Base-by-base conservation (phyloP, 805 yeast genomes). In the Pichia manshurica region DNA sequence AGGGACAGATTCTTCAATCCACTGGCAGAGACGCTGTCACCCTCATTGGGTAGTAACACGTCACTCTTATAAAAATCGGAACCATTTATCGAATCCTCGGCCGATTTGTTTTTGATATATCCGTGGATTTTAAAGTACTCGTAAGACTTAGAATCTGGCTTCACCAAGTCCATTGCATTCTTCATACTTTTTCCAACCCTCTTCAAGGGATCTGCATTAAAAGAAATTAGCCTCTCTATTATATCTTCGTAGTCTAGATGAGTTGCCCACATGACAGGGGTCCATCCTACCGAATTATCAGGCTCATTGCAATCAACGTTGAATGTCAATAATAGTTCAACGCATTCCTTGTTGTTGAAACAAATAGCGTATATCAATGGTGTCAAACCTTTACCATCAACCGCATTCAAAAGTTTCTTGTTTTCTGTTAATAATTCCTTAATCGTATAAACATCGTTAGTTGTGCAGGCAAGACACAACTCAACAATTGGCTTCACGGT, bases 231-330 rank as follows among this genome's bases (percentile, higher is more conserved):
- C 47, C 74, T 65, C 41, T 77, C 74, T 15, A 78, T 81, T 39
- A 83, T 71, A 12, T 73, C 71, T 49, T 75, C 63, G 46, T 78
- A 77, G 46, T 79, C 75, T 54, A 82, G 71, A 55, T 81, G 75
- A 3, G 87, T 78, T 0, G 95, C 90, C 96, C 96, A 87, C 93
- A 86, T 87, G 39, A 86, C 63, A 10, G 96, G 87, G 0, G 87
- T 75, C 63, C 78, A 81, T 2, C 76, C 71, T 21, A 76, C 60
- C 20, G 77, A 47, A 2, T 71, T 65, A 55, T 83, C 90, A 8
- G 63, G 57, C 33, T 67, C 54, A 55, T 81, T 81, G 7, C 77
- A 71, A 55, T 78, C 79, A 5, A 70, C 77, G 13, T 62, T 57
- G 38, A 71, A 67, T 22, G 65, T 63, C 20, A 69, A 54, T 19